These are phyloP conservation scores for Blastobotrys buckinghamii DNA, from an alignment of 1,139 yeast genomes.

Conservation along the genomic window DNA sequence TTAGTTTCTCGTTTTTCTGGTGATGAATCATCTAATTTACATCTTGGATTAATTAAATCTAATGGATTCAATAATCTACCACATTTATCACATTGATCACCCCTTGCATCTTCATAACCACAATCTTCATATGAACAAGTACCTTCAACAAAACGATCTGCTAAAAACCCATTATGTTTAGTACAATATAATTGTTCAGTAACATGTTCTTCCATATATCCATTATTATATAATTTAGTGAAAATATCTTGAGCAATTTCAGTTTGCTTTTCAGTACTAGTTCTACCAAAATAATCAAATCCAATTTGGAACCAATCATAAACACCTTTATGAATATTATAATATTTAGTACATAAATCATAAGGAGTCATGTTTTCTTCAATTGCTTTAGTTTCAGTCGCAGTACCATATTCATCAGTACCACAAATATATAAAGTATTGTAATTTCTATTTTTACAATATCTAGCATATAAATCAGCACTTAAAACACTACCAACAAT, in stretches of 20 bases:
- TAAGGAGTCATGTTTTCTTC: constrained; percentile 88
- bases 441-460: constrained; percentile 81
- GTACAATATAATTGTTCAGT: constrained; percentile 91
- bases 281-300: constrained; percentile 93
- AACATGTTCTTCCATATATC: constrained; percentile 75
- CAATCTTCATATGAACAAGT: constrained; percentile 78
- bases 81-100: constrained; percentile 98
- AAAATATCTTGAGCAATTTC: constrained; percentile 94
- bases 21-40: constrained; percentile 80
- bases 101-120: constrained; percentile 92
- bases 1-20: constrained; percentile 80
- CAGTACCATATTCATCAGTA: constrained; percentile 99
- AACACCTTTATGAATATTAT: constrained; percentile 77
- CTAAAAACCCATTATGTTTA: constrained; percentile 81
- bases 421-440: constrained; percentile 88
- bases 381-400: constrained; percentile 96
- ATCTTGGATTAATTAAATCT: constrained; percentile 88
- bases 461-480: constrained; percentile 92
- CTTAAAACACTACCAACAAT: constrained; percentile 90
- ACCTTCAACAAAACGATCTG: constrained; percentile 97
- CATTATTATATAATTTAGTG: constrained; percentile 63
- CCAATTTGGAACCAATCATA: constrained; percentile 97
- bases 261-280: constrained; percentile 88
- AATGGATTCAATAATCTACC: constrained; percentile 85
- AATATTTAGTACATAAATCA: constrained; percentile 85